These are phyloP conservation scores for Aureobasidium sp. DNA, from an alignment of 2,329 filamentous ascomycete genomes.

Conservation along the genomic window DNA sequence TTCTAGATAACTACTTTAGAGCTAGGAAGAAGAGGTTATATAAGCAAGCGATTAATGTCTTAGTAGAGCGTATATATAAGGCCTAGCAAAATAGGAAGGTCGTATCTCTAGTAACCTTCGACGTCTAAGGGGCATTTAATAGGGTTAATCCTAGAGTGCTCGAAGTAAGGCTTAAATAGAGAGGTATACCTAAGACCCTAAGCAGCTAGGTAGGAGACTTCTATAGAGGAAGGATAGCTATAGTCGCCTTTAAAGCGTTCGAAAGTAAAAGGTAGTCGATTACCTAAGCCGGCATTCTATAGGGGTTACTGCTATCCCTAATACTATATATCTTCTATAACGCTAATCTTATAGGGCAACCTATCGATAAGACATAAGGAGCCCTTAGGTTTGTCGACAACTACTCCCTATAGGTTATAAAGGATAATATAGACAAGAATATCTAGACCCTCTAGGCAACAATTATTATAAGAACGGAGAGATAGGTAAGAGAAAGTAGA, in stretches of 20 bases:
- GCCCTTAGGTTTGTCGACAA: slow-evolving; percentile 23
- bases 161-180: not conserved
- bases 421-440: not conserved
- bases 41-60: not conserved
- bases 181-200: slow-evolving; percentile 18
- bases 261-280: not conserved
- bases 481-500: no score
- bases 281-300: slow-evolving; percentile 18
- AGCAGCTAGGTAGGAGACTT: slow-evolving; percentile 20
- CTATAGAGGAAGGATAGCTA: slow-evolving; percentile 19
- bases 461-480: not conserved
- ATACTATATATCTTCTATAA: slow-evolving; percentile 33
- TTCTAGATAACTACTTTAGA: not conserved
- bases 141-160: slow-evolving; percentile 21
- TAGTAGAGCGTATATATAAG: slow-evolving; percentile 24
- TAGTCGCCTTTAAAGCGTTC: slow-evolving; percentile 13
- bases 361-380: slow-evolving; percentile 23
- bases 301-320: slow-evolving; percentile 29
- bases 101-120: slow-evolving; percentile 30
- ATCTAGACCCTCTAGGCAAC: not conserved
- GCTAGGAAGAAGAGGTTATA: not conserved
- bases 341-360: slow-evolving; percentile 27
- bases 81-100: slow-evolving; percentile 24
- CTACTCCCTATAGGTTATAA: slow-evolving; percentile 15
- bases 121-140: slow-evolving; percentile 35